phyloP scores from a whole-genome alignment of 2,329 filamentous ascomycete genomes.

The Aspergillus thermomutatus region DNA sequence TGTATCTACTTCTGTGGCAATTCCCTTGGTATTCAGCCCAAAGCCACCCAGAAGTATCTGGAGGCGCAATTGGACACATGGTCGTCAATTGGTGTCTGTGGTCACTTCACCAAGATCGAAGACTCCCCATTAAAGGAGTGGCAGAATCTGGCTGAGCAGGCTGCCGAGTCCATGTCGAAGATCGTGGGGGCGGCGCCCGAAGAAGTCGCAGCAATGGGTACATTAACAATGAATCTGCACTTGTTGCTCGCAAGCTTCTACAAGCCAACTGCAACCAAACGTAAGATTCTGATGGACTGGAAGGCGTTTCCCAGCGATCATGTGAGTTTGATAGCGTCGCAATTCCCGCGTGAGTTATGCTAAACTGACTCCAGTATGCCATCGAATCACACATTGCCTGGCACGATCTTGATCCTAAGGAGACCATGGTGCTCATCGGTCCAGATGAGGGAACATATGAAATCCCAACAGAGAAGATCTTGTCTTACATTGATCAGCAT shows the following conservation, averaged over 20 bases:
- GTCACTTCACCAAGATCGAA: slow-evolving; percentile 69
- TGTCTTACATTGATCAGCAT: slow-evolving; percentile 70
- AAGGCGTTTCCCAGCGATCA: slow-evolving; percentile 86
- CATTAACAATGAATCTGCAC: slow-evolving; percentile 76
- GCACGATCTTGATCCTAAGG: slow-evolving; percentile 63
- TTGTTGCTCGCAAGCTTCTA: slow-evolving; percentile 80
- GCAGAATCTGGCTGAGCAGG: slow-evolving; percentile 74
- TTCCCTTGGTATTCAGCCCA: slow-evolving; percentile 80
- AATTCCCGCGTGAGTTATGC: not conserved
- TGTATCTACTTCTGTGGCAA: slow-evolving; percentile 82
- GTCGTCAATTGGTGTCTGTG: slow-evolving; percentile 76
- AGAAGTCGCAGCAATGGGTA: slow-evolving; percentile 85
- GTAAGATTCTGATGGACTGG: slow-evolving; percentile 80
- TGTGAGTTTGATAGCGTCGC: slow-evolving; percentile 41
- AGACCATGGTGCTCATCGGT: slow-evolving; percentile 70
- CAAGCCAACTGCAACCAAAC: slow-evolving; percentile 58
- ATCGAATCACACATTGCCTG: slow-evolving; percentile 74
- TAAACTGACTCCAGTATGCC: slow-evolving; percentile 58
- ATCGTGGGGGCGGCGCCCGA: slow-evolving; percentile 68
- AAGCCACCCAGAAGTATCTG: slow-evolving; percentile 61
- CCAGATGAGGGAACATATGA: slow-evolving; percentile 56
- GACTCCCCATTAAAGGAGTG: slow-evolving; percentile 68
- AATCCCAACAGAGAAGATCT: slow-evolving; percentile 67
- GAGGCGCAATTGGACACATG: slow-evolving; percentile 75
- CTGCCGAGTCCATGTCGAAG: slow-evolving; percentile 64